A percentile compares a stretch with the other conserved stretches of the same genome.
phyloP scores from a whole-genome alignment of 768 basidiomycete genomes.

The Pleurotus cornucopiae region DNA sequence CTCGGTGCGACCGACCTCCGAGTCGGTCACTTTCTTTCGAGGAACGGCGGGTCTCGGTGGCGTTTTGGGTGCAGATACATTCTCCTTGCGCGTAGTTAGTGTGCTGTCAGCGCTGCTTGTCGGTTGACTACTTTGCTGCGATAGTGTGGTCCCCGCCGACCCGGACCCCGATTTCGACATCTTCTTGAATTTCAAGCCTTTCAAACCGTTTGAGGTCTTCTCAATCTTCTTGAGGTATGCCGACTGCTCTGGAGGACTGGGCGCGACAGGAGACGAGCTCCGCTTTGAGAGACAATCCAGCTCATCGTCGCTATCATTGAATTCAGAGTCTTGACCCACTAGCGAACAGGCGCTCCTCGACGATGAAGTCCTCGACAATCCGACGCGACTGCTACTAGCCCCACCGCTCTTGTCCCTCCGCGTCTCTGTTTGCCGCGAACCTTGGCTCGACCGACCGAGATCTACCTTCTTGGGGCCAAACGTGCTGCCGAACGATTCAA shows the following conservation, averaged over 20 bases:
- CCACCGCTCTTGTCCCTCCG: not conserved
- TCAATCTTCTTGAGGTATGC: conserved; percentile 1
- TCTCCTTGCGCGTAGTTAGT: conserved; percentile 2
- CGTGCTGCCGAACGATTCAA: not conserved
- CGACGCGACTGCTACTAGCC: not conserved
- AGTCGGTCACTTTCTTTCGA: not conserved
- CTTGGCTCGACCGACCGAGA: not conserved
- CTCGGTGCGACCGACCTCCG: not conserved
- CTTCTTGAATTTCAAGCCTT: conserved; percentile 30
- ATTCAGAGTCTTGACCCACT: not conserved
- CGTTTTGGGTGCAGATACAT: not conserved
- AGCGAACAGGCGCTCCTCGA: not conserved
- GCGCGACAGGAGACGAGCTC: not conserved
- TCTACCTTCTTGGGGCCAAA: not conserved
- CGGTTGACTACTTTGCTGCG: conserved; percentile 8
- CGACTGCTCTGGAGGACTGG: not conserved
- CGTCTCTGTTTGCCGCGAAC: not conserved
- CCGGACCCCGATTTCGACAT: conserved; percentile 19
- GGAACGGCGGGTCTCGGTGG: not conserved
- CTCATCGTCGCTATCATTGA: conserved; percentile 1
- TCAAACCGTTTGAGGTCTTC: conserved; percentile 13
- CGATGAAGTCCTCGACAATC: not conserved
- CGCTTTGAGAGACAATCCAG: conserved; percentile 6
- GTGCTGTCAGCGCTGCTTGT: not conserved
- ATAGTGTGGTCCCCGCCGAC: too few species aligned